These are phyloP conservation scores for Neurospora sp. DNA, from an alignment of 495 filamentous ascomycete genomes.

Conservation along the genomic window DNA sequence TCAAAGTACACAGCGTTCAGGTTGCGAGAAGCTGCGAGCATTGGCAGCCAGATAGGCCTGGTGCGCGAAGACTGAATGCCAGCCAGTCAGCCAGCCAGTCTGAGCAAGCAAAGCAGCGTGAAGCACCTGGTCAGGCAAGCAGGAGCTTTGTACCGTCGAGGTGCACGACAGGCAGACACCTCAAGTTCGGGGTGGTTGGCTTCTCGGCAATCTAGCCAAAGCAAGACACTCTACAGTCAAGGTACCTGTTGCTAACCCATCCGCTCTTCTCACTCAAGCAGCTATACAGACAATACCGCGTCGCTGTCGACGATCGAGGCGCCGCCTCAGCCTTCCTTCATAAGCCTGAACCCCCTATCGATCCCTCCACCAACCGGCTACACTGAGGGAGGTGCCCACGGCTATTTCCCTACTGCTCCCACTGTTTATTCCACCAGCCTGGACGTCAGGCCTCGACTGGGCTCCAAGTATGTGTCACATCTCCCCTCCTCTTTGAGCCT, in stretches of 20 bases:
- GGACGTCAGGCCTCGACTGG: constrained; percentile 41
- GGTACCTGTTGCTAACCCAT: not conserved
- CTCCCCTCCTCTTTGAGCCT: constrained; percentile 2
- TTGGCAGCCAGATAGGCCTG: not conserved
- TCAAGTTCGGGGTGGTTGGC: not conserved
- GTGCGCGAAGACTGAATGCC: not conserved
- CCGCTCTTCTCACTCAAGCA: not conserved
- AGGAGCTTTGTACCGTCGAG: not conserved
- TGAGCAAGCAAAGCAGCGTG: not conserved
- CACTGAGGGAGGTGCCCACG: constrained; percentile 31
- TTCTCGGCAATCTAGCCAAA: not conserved
- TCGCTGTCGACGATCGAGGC: constrained; percentile 37
- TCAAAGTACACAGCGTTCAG: constrained; percentile 17
- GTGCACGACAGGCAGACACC: not conserved
- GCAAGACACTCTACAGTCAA: not conserved
- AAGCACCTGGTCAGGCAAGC: not conserved
- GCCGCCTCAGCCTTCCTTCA: constrained; percentile 33
- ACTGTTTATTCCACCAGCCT: constrained; percentile 33
- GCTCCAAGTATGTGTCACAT: constrained; percentile 38
- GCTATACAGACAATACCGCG: not conserved
- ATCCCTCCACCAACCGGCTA: constrained; percentile 34
- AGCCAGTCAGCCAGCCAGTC: not conserved
- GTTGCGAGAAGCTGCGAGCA: constrained; percentile 15
- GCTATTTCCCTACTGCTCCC: constrained; percentile 30
- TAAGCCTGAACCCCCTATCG: constrained; percentile 32